A percentile compares a stretch with the other conserved stretches of the same genome.
Evolutionary conservation across 345 rosid species (phyloP).

Genomic region (Ceriops decandra): DNA sequence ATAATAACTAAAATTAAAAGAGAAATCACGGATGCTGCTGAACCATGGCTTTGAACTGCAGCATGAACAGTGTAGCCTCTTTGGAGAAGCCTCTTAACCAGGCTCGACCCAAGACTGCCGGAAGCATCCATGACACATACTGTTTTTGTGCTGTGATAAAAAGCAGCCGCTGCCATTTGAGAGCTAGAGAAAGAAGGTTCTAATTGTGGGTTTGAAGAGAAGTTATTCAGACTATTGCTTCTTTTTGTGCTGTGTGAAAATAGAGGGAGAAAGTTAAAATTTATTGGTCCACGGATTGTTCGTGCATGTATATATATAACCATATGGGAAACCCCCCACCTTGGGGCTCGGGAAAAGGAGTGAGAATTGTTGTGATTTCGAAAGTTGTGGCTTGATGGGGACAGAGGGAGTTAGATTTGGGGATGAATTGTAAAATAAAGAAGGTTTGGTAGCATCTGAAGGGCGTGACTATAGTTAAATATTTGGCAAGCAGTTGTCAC

Average conservation of each 20-base stretch:
- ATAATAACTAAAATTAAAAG: neutral
- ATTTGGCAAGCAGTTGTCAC: constrained; percentile 15
- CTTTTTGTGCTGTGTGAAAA: too few species aligned
- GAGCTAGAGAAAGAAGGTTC: neutral
- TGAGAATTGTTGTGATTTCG: too few species aligned
- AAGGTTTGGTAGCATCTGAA: constrained; percentile 16
- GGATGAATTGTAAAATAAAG: neutral
- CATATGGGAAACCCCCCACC: too few species aligned
- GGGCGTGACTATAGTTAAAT: constrained; percentile 12
- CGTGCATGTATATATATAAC: too few species aligned
- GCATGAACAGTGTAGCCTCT: constrained; percentile 65
- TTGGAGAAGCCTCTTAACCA: constrained; percentile 39
- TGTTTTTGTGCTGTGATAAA: constrained; percentile 15
- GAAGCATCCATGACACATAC: constrained; percentile 71
- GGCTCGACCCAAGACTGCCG: constrained; percentile 45
- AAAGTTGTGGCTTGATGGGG: neutral
- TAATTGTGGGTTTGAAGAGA: too few species aligned
- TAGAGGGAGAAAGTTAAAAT: too few species aligned
- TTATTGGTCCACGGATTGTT: too few species aligned
- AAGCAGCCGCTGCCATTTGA: constrained; percentile 42
- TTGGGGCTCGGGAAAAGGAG: too few species aligned
- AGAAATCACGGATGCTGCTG: neutral
- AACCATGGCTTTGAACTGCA: constrained; percentile 44
- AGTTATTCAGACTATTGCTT: neutral
- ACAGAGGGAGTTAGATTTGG: neutral